Base-by-base conservation (phyloP, 2,329 filamentous ascomycete species). In the Colletotrichum cereale region DNA sequence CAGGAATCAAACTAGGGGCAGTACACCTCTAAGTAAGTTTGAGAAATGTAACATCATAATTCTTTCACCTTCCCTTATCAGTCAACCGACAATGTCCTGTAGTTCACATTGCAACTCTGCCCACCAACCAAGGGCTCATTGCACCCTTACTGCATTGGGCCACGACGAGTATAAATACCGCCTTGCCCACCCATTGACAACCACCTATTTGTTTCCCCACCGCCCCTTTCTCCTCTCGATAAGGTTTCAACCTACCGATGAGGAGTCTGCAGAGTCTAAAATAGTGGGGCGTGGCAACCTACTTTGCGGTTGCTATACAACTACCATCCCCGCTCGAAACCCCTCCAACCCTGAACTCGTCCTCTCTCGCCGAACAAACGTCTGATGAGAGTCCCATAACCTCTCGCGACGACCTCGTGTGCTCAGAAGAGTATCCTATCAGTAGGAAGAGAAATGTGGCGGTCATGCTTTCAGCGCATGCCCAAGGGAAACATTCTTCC, bases 401-500 rank as follows among this genome's bases (percentile, higher is more conserved):
- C n/a, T 3, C 5, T 24, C 14, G 12, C 36, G 38, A n/a, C 16
- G 5, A 18, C 24, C 31, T 42, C 24, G 14, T n/a, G 24, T n/a
- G 14, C n/a, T 18, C 7, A 29, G 10, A 4, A 18, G 16, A 1
- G 18, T 5, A 10, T 26, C 38, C n/a, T 26, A 7, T 26, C 21
- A n/a, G n/a, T 1, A 11, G 24, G 56, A 36, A 48, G 38, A 57
- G 40, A 42, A 16, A 65, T 65, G 62, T 42, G 36, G 62, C 62
- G 29, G 40, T 34, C 31, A 21, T 47, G 36, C 7, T 31, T 34
- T 52, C 52, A 36, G 5, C 24, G 29, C 3, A 24, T 5, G 36
- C 0, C 8, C 50, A 34, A 38, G 47, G 62, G 62, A 24, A 47
- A 56, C 5, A 58, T 65, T 16, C 62, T 65, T n/a, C 62, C 62